phyloP scores from a whole-genome alignment of 2,329 filamentous ascomycete genomes.

The Lecanicillium sp. region DNA sequence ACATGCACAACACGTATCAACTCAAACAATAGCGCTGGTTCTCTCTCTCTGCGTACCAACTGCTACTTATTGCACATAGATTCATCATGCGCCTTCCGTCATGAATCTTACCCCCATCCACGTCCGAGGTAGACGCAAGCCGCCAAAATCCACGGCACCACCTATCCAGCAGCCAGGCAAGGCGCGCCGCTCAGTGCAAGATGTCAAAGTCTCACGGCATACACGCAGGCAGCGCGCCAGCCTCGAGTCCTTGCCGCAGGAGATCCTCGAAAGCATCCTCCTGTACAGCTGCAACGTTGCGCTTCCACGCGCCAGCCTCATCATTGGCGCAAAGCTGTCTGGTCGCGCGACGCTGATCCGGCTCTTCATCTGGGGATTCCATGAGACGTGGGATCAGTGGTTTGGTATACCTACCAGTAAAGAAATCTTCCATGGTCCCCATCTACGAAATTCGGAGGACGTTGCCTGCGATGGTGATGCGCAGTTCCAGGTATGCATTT shows the following conservation, averaged over 20 bases:
- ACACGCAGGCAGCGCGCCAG: slow-evolving; percentile 14
- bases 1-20: too few species aligned
- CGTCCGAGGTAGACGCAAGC: slow-evolving; percentile 37
- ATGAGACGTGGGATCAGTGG: slow-evolving; percentile 27
- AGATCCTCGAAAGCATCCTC: slow-evolving; percentile 47
- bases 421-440: slow-evolving; percentile 12
- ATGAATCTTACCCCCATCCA: slow-evolving; percentile 44
- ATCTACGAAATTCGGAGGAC: slow-evolving; percentile 3
- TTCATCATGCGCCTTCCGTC: background rate
- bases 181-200: slow-evolving; percentile 12
- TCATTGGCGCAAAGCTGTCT: slow-evolving; percentile 40
- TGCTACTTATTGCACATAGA: too few species aligned
- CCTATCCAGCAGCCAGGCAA: slow-evolving; percentile 2
- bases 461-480: slow-evolving; percentile 26
- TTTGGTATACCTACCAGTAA: slow-evolving; percentile 21
- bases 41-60: too few species aligned
- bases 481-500: slow-evolving; percentile 33
- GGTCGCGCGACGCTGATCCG: slow-evolving; percentile 26
- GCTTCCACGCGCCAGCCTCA: slow-evolving; percentile 35
- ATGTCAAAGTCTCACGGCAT: slow-evolving; percentile 19
- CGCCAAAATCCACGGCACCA: background rate
- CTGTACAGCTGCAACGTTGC: slow-evolving; percentile 40
- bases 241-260: slow-evolving; percentile 36
- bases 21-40: too few species aligned
- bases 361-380: slow-evolving; percentile 27